Evolutionary conservation across 2,329 filamentous ascomycete genomes (phyloP), one percentile per base, ranked within the genome.

Genomic region (Paramyrothecium roridum): DNA sequence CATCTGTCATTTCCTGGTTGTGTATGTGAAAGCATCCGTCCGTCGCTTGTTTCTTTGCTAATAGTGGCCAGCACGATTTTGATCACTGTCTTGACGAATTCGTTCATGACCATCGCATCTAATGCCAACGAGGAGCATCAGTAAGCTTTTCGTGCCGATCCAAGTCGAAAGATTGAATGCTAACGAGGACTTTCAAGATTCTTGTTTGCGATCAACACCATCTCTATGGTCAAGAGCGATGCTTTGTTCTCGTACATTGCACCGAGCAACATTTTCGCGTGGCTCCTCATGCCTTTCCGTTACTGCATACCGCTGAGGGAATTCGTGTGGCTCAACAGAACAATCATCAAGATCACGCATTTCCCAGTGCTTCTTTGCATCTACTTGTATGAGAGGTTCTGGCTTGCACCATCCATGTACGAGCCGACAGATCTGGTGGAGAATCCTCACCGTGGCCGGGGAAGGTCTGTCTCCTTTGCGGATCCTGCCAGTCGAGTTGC

Each of bases 151-250:
- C 2, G n/a, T 7, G 2, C 4, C 1, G 7, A n/a, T 1, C 6
- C 16, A 11, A 7, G 10, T 30, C 4, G 26, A 26, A 26, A 8
- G 13, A 2, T 23, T 20, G 26, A 7, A 13, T 37, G 47, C 58
- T 63, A 34, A 67, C 51, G 26, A 30, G 19, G 33, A 8, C 33
- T 53, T 8, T 40, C 63, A 58, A 83, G 80, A 56, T 97, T 96
- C 68, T 75, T 97, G 2, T 97, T 98, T 67, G 93, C 93, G 0
- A 92, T 98, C 70, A 98, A 97, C 68, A 96, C 93, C 4, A 96
- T 97, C 51, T 96, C 91, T 4, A 96, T 96, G 90, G 93, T 97
- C 61, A 98, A 97, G 72, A 96, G 95, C n/a, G 93, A 98, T 69
- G 90, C 92, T 0, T 78, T 97, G 0, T 98, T 98, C 76, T 96